A percentile compares a stretch with the other conserved stretches of the same genome.
Evolutionary conservation across 164 flowering plant species (phyloP).

Genomic region (Aristolochia californica): DNA sequence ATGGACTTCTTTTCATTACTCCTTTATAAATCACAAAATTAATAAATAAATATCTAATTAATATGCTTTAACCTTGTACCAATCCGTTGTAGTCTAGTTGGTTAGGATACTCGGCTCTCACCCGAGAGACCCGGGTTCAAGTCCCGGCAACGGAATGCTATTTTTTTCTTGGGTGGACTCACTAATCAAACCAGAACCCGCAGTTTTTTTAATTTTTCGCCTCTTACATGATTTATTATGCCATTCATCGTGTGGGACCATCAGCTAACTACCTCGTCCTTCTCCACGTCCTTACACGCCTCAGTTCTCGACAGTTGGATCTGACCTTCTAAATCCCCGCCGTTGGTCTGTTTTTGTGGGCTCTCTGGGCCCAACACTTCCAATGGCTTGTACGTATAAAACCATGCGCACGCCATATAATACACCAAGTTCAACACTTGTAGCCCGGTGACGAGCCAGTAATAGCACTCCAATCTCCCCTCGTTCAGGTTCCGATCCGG

Average conservation of each 20-base stretch:
- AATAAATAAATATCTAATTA: too few species aligned
- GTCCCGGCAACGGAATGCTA: conserved; percentile 98
- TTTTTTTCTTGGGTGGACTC: too few species aligned
- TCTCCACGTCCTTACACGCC: not conserved
- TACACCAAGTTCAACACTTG: conserved; percentile 47
- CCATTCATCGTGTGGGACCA: too few species aligned
- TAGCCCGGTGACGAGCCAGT: conserved; percentile 42
- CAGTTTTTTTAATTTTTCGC: too few species aligned
- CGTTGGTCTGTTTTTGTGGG: conserved; percentile 1
- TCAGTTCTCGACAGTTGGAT: conserved; percentile 9
- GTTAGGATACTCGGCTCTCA: conserved; percentile 98
- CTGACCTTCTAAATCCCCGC: conserved; percentile 8
- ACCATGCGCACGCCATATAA: conserved; percentile 35
- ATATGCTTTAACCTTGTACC: not conserved
- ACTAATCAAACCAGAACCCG: too few species aligned
- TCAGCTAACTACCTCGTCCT: not conserved
- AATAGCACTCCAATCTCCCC: conserved; percentile 52
- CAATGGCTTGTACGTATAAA: conserved; percentile 43
- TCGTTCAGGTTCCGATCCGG: conserved; percentile 50
- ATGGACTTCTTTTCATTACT: too few species aligned
- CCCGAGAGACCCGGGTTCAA: conserved; percentile 96
- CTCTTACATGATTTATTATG: not conserved
- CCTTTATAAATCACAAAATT: too few species aligned
- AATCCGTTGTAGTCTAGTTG: conserved; percentile 90
- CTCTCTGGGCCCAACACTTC: conserved; percentile 16